Percentiles rank a stretch among this genome's conserved stretches.
Evolutionary conservation across 2,329 filamentous ascomycete species (phyloP).

Genomic region (Penicillium rolfsii): DNA sequence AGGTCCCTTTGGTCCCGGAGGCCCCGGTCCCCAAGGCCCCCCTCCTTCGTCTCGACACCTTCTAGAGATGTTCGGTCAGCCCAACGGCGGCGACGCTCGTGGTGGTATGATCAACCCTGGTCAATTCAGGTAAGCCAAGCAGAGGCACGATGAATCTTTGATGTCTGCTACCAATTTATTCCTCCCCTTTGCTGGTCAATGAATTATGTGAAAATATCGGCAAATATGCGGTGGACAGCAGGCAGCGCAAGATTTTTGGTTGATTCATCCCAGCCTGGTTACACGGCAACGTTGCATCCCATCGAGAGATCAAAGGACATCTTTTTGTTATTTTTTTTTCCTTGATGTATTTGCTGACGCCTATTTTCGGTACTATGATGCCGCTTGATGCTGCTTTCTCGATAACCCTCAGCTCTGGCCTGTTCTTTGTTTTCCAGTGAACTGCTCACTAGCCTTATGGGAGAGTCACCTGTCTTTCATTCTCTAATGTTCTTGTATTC

Average conservation of each 20-base stretch:
- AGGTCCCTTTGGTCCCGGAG: conserved; percentile 41
- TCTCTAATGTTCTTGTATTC: background rate
- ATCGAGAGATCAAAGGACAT: conserved; percentile 26
- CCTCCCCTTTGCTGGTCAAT: conserved; percentile 10
- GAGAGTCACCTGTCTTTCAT: conserved; percentile 7
- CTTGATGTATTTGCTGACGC: conserved; percentile 25
- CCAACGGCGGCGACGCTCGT: conserved; percentile 39
- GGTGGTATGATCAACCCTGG: conserved; percentile 44
- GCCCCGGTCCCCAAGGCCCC: conserved; percentile 42
- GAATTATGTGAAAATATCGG: conserved; percentile 20
- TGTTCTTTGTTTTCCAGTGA: conserved; percentile 15
- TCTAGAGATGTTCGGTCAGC: conserved; percentile 50
- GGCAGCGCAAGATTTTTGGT: conserved; percentile 14
- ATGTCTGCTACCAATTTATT: background rate
- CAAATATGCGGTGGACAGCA: conserved; percentile 16
- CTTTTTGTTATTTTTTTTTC: conserved; percentile 3
- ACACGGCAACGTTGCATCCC: conserved; percentile 20
- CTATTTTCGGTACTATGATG: conserved; percentile 19
- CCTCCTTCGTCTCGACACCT: conserved; percentile 46
- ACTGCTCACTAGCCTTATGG: conserved; percentile 11
- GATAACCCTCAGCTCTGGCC: conserved; percentile 19
- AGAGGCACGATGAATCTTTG: background rate
- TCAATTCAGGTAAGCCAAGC: conserved; percentile 19
- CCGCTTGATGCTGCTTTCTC: conserved; percentile 11
- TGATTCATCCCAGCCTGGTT: conserved; percentile 14